A percentile compares a stretch with the other conserved stretches of the same genome.
Evolutionary conservation across 768 basidiomycete genomes (phyloP).

Genomic region (Mycena crocata): DNA sequence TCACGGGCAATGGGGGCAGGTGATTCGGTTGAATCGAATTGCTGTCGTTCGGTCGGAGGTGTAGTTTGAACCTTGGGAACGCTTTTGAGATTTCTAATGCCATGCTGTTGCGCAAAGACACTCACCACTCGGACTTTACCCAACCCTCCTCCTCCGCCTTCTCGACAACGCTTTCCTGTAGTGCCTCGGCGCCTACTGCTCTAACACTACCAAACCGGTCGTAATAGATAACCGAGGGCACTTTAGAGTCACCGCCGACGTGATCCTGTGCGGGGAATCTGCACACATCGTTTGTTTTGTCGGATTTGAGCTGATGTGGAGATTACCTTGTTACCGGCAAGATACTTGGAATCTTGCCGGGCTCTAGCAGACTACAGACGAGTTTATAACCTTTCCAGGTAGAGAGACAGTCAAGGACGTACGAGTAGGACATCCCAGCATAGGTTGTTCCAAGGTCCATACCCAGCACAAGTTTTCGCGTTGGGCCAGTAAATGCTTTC

Average conservation of each 20-base stretch:
- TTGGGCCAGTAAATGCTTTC: conserved; percentile 45
- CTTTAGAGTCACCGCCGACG: conserved; percentile 59
- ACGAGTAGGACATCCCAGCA: conserved; percentile 51
- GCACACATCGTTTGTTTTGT: not conserved
- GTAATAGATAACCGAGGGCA: conserved; percentile 62
- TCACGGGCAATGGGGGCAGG: conserved; percentile 54
- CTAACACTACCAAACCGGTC: conserved; percentile 50
- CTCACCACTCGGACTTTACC: conserved; percentile 59
- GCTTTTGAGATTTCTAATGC: conserved; percentile 33
- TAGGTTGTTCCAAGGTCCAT: conserved; percentile 57
- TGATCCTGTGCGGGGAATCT: conserved; percentile 63
- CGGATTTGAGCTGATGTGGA: not conserved
- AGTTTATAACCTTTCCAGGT: conserved; percentile 13
- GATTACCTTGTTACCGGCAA: conserved; percentile 24
- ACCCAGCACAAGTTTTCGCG: conserved; percentile 49
- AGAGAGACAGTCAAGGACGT: not conserved
- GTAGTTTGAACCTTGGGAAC: conserved; percentile 36
- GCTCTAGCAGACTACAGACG: conserved; percentile 29
- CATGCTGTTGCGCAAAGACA: conserved; percentile 56
- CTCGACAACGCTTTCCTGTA: conserved; percentile 51
- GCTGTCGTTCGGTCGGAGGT: conserved; percentile 35
- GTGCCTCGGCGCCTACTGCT: conserved; percentile 60
- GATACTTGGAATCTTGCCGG: conserved; percentile 16
- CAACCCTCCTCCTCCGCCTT: conserved; percentile 56
- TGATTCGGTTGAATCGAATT: conserved; percentile 15